A percentile compares a stretch with the other conserved stretches of the same genome.
Conservation (phyloP, 306 rosid species). For the Arachis hypogaea region DNA sequence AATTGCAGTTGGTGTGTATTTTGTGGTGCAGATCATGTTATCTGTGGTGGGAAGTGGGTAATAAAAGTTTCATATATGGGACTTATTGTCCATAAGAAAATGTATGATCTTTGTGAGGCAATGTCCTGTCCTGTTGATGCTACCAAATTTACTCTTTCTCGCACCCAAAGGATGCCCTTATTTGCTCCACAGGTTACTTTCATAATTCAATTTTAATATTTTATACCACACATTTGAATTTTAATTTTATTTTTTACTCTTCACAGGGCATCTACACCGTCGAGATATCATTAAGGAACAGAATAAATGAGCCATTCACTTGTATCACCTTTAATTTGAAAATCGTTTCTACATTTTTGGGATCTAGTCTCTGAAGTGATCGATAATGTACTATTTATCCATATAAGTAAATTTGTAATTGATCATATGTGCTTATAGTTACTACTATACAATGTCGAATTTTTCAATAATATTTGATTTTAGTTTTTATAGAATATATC, state of each 20-base stretch:
- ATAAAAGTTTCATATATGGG: conserved; percentile 58
- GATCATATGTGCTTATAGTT: too few relatives aligned
- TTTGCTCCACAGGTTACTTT: conserved; percentile 63
- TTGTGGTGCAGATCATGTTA: conserved; percentile 44
- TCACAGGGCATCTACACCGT: conserved; percentile 52
- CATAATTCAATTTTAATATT: not conserved
- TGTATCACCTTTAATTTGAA: conserved; percentile 61
- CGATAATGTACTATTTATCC: too few relatives aligned
- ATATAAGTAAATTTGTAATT: too few relatives aligned
- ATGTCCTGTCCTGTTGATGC: conserved; percentile 48
- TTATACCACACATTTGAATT: too few relatives aligned
- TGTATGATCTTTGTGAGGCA: conserved; percentile 57
- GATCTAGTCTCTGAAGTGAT: conserved; percentile 36
- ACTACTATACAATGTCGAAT: too few relatives aligned
- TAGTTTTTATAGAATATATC: too few relatives aligned
- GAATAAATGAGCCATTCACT: conserved; percentile 43
- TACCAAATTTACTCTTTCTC: conserved; percentile 59
- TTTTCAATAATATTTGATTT: too few relatives aligned
- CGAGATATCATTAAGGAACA: conserved; percentile 48
- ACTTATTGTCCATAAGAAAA: conserved; percentile 60
- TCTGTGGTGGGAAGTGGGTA: conserved; percentile 55
- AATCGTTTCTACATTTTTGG: conserved; percentile 39
- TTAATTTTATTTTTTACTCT: not conserved
- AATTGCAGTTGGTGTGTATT: too few relatives aligned
- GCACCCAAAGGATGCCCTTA: conserved; percentile 58